Percentiles rank a stretch among this genome's conserved stretches.
These are phyloP conservation scores for Thraustotheca clavata DNA, from an alignment of 352 stramenopile species.

Conservation along the genomic window DNA sequence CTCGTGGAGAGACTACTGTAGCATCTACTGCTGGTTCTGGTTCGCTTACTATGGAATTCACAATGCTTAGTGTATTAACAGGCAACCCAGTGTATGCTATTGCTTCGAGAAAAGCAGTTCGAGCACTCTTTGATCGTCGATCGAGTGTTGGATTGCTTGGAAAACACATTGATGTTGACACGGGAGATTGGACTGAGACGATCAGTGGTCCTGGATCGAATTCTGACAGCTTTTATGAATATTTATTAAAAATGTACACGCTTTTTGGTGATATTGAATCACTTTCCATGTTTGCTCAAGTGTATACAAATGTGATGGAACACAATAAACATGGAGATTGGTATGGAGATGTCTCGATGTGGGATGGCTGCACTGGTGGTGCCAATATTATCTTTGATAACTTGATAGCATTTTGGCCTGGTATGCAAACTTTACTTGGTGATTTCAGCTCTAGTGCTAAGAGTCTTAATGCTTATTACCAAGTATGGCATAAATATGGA, in stretches of 20 bases:
- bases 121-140: conserved; percentile 65
- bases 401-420: conserved; percentile 95
- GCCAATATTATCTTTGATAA: conserved; percentile 62
- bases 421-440: conserved; percentile 92
- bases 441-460: conserved; percentile 72
- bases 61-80: conserved; percentile 87
- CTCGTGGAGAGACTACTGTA: conserved; percentile 89
- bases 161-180: conserved; percentile 93
- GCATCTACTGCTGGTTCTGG: conserved; percentile 94
- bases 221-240: conserved; percentile 98
- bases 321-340: conserved; percentile 78
- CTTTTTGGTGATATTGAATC: conserved; percentile 90
- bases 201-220: conserved; percentile 86
- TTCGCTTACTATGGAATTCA: conserved; percentile 96
- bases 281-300: conserved; percentile 85
- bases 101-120: conserved; percentile 50
- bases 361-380: conserved; percentile 45
- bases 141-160: conserved; percentile 87
- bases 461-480: conserved; percentile 93
- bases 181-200: conserved; percentile 76
- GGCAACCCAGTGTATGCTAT: conserved; percentile 54
- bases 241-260: conserved; percentile 95
- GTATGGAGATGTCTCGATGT: conserved; percentile 83
- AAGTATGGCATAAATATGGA: conserved; percentile 91
- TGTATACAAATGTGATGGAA: conserved; percentile 54